Conservation (phyloP, 2,329 filamentous ascomycete species). For the Zarea fungicola region DNA sequence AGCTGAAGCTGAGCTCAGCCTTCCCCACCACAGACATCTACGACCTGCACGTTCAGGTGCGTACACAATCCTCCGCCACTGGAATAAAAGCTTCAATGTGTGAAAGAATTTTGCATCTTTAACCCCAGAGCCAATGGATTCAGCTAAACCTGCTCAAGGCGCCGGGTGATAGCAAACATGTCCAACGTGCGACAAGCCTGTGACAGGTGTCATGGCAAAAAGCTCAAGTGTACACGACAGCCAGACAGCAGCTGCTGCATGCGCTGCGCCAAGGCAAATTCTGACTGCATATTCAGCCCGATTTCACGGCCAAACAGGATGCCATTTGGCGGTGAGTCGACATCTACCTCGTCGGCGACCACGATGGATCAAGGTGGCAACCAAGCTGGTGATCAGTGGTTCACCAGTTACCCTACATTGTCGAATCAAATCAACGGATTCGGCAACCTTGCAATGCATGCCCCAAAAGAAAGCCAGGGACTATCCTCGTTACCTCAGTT, state of each 20-base stretch:
- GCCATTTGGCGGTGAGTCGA: not conserved
- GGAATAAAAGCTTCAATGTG: no score
- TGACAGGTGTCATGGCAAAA: conserved; percentile 43
- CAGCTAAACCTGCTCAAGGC: no score
- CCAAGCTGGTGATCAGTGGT: no score
- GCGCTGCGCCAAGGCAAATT: conserved; percentile 37
- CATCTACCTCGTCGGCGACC: conserved; percentile 8
- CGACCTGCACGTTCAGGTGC: no score
- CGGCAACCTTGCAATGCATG: not conserved
- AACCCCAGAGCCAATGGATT: no score
- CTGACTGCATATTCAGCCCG: conserved; percentile 39
- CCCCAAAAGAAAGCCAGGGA: conserved; percentile 6
- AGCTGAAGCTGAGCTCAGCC: not conserved
- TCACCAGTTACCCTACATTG: not conserved
- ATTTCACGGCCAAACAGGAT: conserved; percentile 19
- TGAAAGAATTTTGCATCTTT: no score
- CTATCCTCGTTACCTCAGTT: conserved; percentile 18
- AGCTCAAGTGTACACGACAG: conserved; percentile 40
- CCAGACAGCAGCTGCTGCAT: conserved; percentile 31
- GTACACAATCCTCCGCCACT: no score
- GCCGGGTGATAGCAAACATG: not conserved
- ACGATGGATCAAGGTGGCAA: not conserved
- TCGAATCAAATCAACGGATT: not conserved
- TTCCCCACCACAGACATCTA: not conserved
- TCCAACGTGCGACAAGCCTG: conserved; percentile 30